Evolutionary conservation across 1,139 yeast species (phyloP), one percentile per base, ranked within the genome.

Genomic region (Sugiyamaella xylanicola): DNA sequence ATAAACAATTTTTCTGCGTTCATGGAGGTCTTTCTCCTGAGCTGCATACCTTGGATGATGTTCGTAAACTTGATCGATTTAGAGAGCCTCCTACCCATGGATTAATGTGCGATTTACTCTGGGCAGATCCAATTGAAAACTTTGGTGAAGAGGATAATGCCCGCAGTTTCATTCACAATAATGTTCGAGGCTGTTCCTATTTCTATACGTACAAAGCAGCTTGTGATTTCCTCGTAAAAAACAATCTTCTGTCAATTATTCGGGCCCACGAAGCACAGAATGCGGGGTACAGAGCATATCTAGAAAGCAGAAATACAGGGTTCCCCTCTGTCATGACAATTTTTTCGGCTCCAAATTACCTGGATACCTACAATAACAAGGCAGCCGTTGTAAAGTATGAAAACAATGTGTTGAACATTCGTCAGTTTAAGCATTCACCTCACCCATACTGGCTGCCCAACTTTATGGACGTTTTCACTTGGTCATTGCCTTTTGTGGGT

Each of bases 231-330:
- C 76, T 93, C 66, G 89, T 87, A 65, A 78, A 85, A 58, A 93
- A 92, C 45, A 88, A 90, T 29, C 74, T 93, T 50, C 74, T 93
- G 48, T 87, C 93, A 11, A 83, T 93, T 41, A 91, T 93, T 52
- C 79, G 99, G 59, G 99, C 98, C 1, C 99, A 93, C 71, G 98
- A 93, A 72, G 98, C 98, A 1, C 99, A 93, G 72, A 97, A 93
- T 72, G 95, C 95, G 15, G 99, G 99, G 25, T 93, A 91, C 73
- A 78, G 97, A 69, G 93, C 95, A 87, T 93, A 93, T 74, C 87
- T 87, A 63, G 82, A 90, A 63, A 90, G 97, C 2, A 82, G 84
- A 62, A 80, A 89, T 16, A 86, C 92, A 68, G 96, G 95, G n/a
- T 93, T 93, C 71, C 98, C 98, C 1, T 84, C 95, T 17, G 80